phyloP scores from a whole-genome alignment of 2,329 filamentous ascomycete species.

The Ambrosiella beaveri region DNA sequence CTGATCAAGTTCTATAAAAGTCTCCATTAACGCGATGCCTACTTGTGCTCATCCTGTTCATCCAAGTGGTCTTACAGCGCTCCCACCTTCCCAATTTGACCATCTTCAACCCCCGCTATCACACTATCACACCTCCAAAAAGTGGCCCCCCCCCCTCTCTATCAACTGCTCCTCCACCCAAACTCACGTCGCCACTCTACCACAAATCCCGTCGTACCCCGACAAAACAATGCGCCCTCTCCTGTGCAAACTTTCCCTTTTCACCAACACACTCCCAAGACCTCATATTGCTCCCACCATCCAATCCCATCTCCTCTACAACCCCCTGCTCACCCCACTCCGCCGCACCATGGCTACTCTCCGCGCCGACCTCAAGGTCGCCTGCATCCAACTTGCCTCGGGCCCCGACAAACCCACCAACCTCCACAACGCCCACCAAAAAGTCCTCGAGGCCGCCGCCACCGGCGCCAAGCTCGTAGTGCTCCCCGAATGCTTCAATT shows the following conservation, averaged over 20 bases:
- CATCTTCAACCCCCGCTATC: too few species aligned
- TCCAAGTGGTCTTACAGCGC: too few species aligned
- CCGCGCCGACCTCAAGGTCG: slow-evolving; percentile 61
- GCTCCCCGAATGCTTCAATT: slow-evolving; percentile 97
- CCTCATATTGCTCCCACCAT: neutral
- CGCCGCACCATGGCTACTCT: slow-evolving; percentile 30
- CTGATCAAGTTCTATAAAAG: too few species aligned
- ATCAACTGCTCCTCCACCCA: neutral
- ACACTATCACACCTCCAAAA: too few species aligned
- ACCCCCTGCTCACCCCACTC: slow-evolving; percentile 10
- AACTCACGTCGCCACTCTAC: neutral
- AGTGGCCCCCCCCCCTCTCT: neutral
- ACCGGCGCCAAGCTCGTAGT: slow-evolving; percentile 73
- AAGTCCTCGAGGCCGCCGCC: slow-evolving; percentile 64
- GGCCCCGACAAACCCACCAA: slow-evolving; percentile 74
- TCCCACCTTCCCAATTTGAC: too few species aligned
- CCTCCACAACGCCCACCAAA: slow-evolving; percentile 60
- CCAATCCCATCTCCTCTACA: neutral
- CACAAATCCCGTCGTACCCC: too few species aligned
- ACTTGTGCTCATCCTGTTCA: too few species aligned
- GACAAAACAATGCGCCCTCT: slow-evolving; percentile 1
- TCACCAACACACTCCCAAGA: neutral
- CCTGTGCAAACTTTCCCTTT: slow-evolving; percentile 3
- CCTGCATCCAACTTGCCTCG: slow-evolving; percentile 64
- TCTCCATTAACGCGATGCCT: too few species aligned